These are phyloP conservation scores for Aspergillus quadricinctus DNA, from an alignment of 2,329 filamentous ascomycete genomes.

Conservation along the genomic window DNA sequence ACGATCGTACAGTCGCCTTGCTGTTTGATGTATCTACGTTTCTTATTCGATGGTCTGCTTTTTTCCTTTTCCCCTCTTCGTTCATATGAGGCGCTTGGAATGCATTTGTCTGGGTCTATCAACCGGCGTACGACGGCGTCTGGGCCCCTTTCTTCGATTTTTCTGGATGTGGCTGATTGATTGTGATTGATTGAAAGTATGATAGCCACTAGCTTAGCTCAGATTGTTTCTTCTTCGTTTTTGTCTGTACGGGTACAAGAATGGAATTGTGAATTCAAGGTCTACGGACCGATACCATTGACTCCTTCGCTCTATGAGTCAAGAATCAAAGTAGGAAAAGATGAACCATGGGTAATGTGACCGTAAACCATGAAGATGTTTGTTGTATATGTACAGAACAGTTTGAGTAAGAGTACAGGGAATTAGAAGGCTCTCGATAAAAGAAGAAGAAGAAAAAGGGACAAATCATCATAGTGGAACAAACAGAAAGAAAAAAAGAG, in stretches of 20 bases:
- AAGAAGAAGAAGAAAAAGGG: not conserved
- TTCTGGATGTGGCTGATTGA: slow-evolving; percentile 1
- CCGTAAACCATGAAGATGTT: not conserved
- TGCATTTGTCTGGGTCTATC: not conserved
- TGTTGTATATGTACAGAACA: not conserved
- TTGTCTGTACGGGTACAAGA: not conserved
- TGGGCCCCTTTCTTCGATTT: not conserved
- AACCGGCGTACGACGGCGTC: not conserved
- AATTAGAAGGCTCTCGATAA: not conserved
- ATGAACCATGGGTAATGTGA: not conserved
- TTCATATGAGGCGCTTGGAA: not conserved
- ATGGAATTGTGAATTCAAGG: not conserved
- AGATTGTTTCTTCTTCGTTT: not conserved
- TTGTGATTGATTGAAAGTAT: not conserved
- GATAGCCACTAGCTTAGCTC: slow-evolving; percentile 2
- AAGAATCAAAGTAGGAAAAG: not conserved
- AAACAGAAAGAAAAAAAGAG: not conserved
- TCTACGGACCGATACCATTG: not conserved
- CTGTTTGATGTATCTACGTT: slow-evolving; percentile 5
- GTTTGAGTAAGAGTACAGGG: not conserved
- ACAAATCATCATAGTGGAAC: not conserved
- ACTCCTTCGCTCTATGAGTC: not conserved
- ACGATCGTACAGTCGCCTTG: slow-evolving; percentile 1
- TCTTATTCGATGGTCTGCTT: not conserved
- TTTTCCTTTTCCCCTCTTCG: not conserved